A percentile compares a stretch with the other conserved stretches of the same genome.
Evolutionary conservation across 169 alveolate species (phyloP).

Genomic region (Amoebophrya sp.): DNA sequence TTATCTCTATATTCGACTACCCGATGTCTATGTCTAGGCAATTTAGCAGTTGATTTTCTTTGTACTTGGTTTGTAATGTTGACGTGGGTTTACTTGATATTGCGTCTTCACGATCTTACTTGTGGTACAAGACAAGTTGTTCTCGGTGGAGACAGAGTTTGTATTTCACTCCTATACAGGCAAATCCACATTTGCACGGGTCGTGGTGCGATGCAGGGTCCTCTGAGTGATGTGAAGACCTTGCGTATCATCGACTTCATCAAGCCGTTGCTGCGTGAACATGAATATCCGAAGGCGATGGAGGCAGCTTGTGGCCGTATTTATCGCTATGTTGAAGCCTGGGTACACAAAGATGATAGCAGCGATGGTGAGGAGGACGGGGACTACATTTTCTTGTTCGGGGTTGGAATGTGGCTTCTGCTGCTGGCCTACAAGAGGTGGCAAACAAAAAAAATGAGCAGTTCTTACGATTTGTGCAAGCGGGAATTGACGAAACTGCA

Average conservation of each 20-base stretch:
- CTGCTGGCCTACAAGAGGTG: background rate
- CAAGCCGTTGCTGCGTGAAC: background rate
- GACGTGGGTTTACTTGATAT: too few species aligned
- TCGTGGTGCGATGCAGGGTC: background rate
- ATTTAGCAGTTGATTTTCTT: too few species aligned
- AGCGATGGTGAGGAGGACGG: background rate
- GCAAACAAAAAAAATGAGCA: background rate
- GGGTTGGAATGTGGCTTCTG: background rate
- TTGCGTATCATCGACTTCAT: background rate
- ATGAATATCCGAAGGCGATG: background rate
- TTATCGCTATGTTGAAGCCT: background rate
- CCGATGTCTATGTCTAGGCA: too few species aligned
- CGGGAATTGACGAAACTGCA: background rate
- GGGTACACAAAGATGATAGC: background rate
- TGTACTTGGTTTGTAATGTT: too few species aligned
- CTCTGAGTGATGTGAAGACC: background rate
- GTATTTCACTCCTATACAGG: too few species aligned
- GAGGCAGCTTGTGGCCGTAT: constrained; percentile 1
- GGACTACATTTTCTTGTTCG: background rate
- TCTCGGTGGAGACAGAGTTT: too few species aligned
- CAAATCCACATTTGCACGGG: constrained; percentile 2
- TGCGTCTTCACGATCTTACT: too few species aligned
- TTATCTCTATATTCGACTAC: too few species aligned
- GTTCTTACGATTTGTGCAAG: background rate
- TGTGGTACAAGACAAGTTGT: too few species aligned